Percentiles rank a stretch among this genome's conserved stretches.
phyloP scores from a whole-genome alignment of 73 alveolate species.

The Tetrahymena thermophila region DNA sequence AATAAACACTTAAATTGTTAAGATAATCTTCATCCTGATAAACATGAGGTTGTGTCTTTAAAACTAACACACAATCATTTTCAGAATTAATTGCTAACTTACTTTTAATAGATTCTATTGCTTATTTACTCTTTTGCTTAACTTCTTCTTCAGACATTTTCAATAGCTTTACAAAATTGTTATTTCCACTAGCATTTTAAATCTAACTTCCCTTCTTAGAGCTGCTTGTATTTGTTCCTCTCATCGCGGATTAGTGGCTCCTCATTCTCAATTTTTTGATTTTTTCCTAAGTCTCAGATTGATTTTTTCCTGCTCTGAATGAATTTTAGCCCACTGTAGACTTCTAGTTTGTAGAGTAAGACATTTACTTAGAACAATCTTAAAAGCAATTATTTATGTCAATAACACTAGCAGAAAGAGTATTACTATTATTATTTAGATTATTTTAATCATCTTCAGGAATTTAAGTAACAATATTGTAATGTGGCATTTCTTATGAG shows the following conservation, averaged over 20 bases:
- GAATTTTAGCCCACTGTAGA: neutral
- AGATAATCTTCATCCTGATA: neutral
- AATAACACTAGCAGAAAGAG: neutral
- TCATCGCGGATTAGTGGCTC: neutral
- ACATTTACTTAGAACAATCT: neutral
- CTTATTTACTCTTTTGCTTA: neutral
- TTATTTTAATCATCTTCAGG: neutral
- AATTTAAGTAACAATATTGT: neutral
- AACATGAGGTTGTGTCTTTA: neutral
- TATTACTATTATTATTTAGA: neutral
- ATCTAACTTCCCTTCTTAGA: neutral
- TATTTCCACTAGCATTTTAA: neutral
- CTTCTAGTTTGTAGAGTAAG: neutral
- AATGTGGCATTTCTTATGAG: neutral
- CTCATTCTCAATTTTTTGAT: neutral
- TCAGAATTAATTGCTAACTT: neutral
- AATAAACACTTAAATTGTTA: neutral
- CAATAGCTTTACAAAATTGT: neutral
- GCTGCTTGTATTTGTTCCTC: neutral
- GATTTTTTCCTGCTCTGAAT: neutral
- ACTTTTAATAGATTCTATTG: neutral
- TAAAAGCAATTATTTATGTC: neutral
- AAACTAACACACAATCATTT: neutral
- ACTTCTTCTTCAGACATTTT: neutral
- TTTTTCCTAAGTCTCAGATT: neutral